phyloP scores from a whole-genome alignment of 1,284 basidiomycete genomes.

The Ustilago crameri region DNA sequence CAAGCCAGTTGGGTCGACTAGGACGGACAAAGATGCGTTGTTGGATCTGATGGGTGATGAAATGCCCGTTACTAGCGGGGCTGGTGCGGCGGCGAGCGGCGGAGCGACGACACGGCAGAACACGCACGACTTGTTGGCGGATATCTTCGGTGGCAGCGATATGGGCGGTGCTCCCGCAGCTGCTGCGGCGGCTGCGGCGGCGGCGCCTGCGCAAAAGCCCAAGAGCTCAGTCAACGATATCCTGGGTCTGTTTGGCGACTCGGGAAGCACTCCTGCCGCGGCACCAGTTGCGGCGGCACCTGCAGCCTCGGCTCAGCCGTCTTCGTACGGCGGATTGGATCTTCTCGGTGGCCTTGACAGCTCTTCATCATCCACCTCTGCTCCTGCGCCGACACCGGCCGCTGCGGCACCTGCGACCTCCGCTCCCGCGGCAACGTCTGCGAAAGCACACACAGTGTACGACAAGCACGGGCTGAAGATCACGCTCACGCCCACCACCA shows the following conservation, averaged over 20 bases:
- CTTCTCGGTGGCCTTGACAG: conserved; percentile 59
- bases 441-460: conserved; percentile 83
- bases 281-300: conserved; percentile 66
- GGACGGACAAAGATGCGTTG: conserved; percentile 57
- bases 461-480: conserved; percentile 90
- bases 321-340: conserved; percentile 54
- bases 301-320: conserved; percentile 18
- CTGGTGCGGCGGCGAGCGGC: conserved; percentile 12
- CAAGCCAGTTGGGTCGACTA: conserved; percentile 61
- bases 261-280: conserved; percentile 50
- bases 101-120: conserved; percentile 71
- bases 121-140: conserved; percentile 88
- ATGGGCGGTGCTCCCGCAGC: conserved; percentile 69
- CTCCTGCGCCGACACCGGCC: conserved; percentile 74
- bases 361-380: conserved; percentile 14
- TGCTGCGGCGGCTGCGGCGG: conserved; percentile 49
- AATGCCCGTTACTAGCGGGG: conserved; percentile 29
- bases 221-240: conserved; percentile 85
- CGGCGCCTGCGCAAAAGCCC: conserved; percentile 53
- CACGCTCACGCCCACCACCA: conserved; percentile 86
- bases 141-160: conserved; percentile 82
- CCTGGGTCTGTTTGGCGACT: conserved; percentile 82
- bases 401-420: conserved; percentile 67
- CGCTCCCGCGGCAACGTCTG: conserved; percentile 63
- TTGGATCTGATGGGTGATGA: conserved; percentile 65